Percentiles rank a stretch among this genome's conserved stretches.
Evolutionary conservation across 2,329 filamentous ascomycete genomes (phyloP).

Genomic region (Clonostachys solani): DNA sequence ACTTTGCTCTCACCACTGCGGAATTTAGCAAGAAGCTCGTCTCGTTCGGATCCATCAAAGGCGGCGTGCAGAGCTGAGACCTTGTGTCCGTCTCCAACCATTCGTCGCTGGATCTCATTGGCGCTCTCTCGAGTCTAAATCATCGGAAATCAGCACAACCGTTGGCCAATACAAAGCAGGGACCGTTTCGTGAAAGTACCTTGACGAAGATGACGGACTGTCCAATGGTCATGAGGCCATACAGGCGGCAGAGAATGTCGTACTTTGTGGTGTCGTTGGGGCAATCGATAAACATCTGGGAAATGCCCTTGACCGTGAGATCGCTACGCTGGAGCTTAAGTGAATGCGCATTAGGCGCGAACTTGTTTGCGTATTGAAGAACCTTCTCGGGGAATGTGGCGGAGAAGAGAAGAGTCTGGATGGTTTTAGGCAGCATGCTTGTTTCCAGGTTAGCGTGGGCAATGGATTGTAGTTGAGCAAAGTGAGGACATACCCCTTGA

Average conservation of each 20-base stretch:
- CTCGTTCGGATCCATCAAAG: slow-evolving; percentile 78
- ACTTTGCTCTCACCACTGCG: slow-evolving; percentile 86
- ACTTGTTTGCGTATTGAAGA: slow-evolving; percentile 75
- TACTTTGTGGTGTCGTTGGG: slow-evolving; percentile 80
- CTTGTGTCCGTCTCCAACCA: slow-evolving; percentile 85
- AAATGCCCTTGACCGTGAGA: slow-evolving; percentile 94
- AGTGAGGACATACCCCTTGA: slow-evolving; percentile 63
- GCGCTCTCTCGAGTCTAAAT: slow-evolving; percentile 78
- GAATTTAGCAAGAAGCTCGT: slow-evolving; percentile 82
- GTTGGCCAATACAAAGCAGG: background rate
- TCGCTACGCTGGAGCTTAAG: slow-evolving; percentile 88
- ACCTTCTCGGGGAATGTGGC: slow-evolving; percentile 89
- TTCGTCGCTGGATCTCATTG: slow-evolving; percentile 76
- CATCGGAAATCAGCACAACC: background rate
- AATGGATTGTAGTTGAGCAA: background rate
- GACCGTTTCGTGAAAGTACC: slow-evolving; percentile 39
- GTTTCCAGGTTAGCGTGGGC: background rate
- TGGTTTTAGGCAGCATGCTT: slow-evolving; percentile 66
- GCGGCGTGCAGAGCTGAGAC: slow-evolving; percentile 87
- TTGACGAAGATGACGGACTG: slow-evolving; percentile 98
- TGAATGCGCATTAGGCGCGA: slow-evolving; percentile 80
- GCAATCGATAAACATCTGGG: slow-evolving; percentile 96
- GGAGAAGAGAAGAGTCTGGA: slow-evolving; percentile 94
- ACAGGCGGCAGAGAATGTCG: slow-evolving; percentile 82
- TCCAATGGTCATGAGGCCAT: slow-evolving; percentile 92